Evolutionary conservation across 192 early-diverging fungal genomes (phyloP).

Genomic region (Coemansia sp.): DNA sequence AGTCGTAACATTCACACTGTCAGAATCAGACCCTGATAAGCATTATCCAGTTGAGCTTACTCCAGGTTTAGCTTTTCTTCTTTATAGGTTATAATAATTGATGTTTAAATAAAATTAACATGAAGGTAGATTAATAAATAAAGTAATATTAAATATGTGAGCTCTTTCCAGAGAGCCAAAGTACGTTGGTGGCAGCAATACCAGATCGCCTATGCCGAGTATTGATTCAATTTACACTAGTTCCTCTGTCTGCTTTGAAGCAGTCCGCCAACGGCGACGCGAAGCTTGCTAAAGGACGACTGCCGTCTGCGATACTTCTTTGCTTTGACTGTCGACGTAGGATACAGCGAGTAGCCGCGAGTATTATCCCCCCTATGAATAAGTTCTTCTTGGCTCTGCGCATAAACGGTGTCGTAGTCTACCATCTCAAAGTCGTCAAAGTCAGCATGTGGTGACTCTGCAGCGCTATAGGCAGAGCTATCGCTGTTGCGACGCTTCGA

Average conservation of each 20-base stretch:
- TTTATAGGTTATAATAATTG: neutral
- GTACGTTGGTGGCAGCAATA: neutral
- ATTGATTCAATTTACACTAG: neutral
- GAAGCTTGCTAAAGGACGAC: slow-evolving; percentile 24
- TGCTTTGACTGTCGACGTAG: neutral
- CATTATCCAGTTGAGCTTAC: too few relatives aligned
- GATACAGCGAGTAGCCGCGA: slow-evolving; percentile 15
- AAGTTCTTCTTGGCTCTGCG: slow-evolving; percentile 31
- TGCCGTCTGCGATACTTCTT: slow-evolving; percentile 16
- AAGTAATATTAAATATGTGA: neutral
- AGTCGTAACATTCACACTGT: too few relatives aligned
- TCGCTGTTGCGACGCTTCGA: slow-evolving; percentile 26
- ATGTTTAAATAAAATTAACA: neutral
- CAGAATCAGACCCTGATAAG: too few relatives aligned
- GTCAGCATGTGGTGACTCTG: slow-evolving; percentile 12
- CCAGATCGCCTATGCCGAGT: neutral
- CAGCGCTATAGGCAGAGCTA: slow-evolving; percentile 9
- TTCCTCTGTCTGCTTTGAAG: slow-evolving; percentile 12
- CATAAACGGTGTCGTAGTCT: slow-evolving; percentile 22
- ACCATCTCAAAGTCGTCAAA: slow-evolving; percentile 19
- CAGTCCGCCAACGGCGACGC: slow-evolving; percentile 19
- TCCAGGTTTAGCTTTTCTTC: neutral
- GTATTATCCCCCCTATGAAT: slow-evolving; percentile 1
- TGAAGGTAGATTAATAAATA: neutral
- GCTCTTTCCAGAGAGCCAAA: slow-evolving; percentile 1